A percentile compares a stretch with the other conserved stretches of the same genome.
These are phyloP conservation scores for Aspergillus avenaceus DNA, from an alignment of 495 filamentous ascomycete species.

Conservation along the genomic window DNA sequence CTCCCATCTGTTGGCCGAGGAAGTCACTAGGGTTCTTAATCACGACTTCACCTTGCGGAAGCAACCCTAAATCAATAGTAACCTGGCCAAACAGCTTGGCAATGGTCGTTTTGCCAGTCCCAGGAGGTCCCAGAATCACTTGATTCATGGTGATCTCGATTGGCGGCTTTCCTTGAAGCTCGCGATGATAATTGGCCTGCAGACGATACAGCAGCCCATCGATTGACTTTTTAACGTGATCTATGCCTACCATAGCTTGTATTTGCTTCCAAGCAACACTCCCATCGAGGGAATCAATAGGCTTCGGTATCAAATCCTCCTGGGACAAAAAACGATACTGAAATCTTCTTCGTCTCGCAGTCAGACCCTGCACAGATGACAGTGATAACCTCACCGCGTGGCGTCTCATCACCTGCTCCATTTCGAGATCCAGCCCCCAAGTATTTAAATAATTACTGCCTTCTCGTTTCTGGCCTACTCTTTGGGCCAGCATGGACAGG, in stretches of 20 bases:
- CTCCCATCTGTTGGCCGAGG: too few relatives aligned
- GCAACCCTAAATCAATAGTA: slow-evolving; percentile 47
- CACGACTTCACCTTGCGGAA: slow-evolving; percentile 48
- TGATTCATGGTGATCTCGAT: slow-evolving; percentile 55
- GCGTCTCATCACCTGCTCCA: too few relatives aligned
- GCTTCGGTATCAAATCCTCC: too few relatives aligned
- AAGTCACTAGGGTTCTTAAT: not conserved
- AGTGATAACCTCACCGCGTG: too few relatives aligned
- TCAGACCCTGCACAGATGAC: too few relatives aligned
- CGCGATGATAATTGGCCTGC: slow-evolving; percentile 51
- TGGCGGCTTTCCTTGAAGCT: slow-evolving; percentile 36
- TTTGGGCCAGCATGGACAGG: too few relatives aligned
- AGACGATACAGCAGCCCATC: slow-evolving; percentile 51
- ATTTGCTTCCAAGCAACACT: slow-evolving; percentile 61
- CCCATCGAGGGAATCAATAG: too few relatives aligned
- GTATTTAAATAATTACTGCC: not conserved
- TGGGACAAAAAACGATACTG: too few relatives aligned
- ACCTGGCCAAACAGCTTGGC: slow-evolving; percentile 62
- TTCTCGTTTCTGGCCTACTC: not conserved
- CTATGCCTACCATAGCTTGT: slow-evolving; percentile 54
- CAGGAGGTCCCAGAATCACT: slow-evolving; percentile 63
- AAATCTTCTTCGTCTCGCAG: too few relatives aligned
- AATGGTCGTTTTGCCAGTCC: slow-evolving; percentile 67
- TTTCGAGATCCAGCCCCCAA: too few relatives aligned
- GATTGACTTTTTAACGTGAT: slow-evolving; percentile 58